phyloP scores from a whole-genome alignment of 352 stramenopile species.

The Phytophthora sansomeana region DNA sequence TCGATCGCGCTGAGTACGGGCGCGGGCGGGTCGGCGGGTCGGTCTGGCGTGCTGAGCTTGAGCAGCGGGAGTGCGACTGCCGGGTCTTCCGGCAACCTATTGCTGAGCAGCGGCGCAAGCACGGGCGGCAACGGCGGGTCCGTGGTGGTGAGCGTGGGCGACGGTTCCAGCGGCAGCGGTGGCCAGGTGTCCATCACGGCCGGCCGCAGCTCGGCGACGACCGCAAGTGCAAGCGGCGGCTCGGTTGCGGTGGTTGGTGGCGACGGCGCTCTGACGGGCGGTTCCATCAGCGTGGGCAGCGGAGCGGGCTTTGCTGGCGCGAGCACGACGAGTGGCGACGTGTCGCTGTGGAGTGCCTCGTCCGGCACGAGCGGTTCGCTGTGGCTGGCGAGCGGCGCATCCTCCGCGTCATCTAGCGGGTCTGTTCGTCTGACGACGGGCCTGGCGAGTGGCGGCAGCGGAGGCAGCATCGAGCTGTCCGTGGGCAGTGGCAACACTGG shows the following conservation, averaged over 20 bases:
- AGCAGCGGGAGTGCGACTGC: not conserved
- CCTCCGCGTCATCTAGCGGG: conserved; percentile 20
- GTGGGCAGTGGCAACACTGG: conserved; percentile 27
- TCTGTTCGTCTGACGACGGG: conserved; percentile 16
- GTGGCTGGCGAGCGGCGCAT: no score
- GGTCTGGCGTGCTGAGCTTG: no score
- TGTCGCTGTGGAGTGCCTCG: no score
- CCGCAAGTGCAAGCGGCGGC: no score
- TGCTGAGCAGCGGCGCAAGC: conserved; percentile 9
- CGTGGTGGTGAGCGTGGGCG: conserved; percentile 18
- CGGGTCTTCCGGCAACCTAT: conserved; percentile 11
- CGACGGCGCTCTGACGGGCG: not conserved
- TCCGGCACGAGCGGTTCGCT: no score
- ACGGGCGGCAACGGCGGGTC: conserved; percentile 1
- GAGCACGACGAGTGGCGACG: no score
- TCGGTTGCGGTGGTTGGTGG: conserved; percentile 11
- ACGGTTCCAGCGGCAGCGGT: conserved; percentile 5
- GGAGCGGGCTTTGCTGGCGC: no score
- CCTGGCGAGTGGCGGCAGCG: no score
- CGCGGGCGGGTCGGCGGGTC: no score
- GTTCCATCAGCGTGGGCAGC: not conserved
- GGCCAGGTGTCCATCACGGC: conserved; percentile 19
- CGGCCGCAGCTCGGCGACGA: conserved; percentile 7
- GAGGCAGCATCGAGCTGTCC: conserved; percentile 34
- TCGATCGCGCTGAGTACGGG: no score